These are phyloP conservation scores for Yamadazyma dushanensis DNA, from an alignment of 1,139 yeast genomes.

Conservation along the genomic window DNA sequence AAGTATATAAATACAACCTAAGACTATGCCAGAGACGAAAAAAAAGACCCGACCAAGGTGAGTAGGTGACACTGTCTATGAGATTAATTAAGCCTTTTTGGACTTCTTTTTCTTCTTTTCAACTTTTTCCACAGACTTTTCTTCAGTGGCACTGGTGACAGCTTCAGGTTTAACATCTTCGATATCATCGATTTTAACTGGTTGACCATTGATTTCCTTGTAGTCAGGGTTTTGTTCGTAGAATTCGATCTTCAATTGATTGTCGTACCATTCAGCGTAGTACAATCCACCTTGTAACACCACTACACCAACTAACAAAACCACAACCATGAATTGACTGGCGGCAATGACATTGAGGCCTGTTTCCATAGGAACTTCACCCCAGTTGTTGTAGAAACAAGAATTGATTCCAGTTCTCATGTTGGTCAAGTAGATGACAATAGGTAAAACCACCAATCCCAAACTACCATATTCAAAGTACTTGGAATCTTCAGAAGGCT, in stretches of 20 bases:
- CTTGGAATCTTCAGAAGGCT: constrained; percentile 79
- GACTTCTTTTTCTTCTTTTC: constrained; percentile 18
- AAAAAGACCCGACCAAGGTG: background rate
- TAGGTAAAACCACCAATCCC: constrained; percentile 65
- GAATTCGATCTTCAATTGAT: constrained; percentile 53
- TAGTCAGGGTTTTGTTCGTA: constrained; percentile 40
- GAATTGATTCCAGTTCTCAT: constrained; percentile 78
- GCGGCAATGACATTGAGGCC: constrained; percentile 94
- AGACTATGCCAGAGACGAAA: background rate
- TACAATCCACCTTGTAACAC: constrained; percentile 86
- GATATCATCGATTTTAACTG: constrained; percentile 15
- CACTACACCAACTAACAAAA: constrained; percentile 73
- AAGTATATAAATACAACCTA: background rate
- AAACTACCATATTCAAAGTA: constrained; percentile 89
- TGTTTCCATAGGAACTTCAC: constrained; percentile 83
- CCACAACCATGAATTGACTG: constrained; percentile 72
- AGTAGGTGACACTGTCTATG: no score
- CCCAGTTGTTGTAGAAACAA: constrained; percentile 77
- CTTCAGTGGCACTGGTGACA: constrained; percentile 20
- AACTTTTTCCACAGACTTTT: constrained; percentile 17
- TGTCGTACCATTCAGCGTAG: constrained; percentile 81
- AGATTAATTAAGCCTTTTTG: no score
- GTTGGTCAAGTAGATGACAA: constrained; percentile 83
- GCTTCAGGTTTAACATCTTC: constrained; percentile 18
- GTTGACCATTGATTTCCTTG: constrained; percentile 20